Conservation (phyloP, 2,329 filamentous ascomycete genomes). For the Stagonosporopsis cucurbitacearum region DNA sequence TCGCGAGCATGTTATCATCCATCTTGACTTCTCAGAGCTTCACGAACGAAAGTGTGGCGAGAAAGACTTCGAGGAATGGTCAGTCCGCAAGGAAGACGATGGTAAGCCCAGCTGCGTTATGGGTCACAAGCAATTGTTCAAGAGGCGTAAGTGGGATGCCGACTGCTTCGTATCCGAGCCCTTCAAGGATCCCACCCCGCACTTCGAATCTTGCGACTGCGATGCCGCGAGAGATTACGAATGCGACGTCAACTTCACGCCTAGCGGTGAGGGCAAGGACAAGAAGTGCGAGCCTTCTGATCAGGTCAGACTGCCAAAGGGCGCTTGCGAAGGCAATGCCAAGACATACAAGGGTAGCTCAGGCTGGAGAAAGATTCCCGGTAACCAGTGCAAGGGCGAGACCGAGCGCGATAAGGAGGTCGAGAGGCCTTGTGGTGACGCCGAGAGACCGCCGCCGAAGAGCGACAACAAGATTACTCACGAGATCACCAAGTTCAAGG, state of each 20-base stretch:
- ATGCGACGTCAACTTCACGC: conserved; percentile 91
- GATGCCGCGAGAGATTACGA: conserved; percentile 81
- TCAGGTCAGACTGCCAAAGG: conserved; percentile 70
- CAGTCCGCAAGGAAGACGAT: conserved; percentile 79
- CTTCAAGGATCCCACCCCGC: conserved; percentile 77
- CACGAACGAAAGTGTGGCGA: conserved; percentile 80
- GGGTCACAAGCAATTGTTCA: conserved; percentile 91
- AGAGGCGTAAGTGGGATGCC: conserved; percentile 81
- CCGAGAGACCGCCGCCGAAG: conserved; percentile 58
- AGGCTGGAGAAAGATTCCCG: conserved; percentile 88
- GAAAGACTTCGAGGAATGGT: conserved; percentile 83
- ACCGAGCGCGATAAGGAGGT: conserved; percentile 58
- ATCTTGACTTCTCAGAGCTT: conserved; percentile 83
- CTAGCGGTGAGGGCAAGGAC: conserved; percentile 54
- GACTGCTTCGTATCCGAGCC: conserved; percentile 88
- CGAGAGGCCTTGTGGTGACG: conserved; percentile 77
- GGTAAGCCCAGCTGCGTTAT: conserved; percentile 88
- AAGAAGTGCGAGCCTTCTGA: conserved; percentile 72
- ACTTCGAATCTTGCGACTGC: conserved; percentile 80
- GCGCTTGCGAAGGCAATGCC: conserved; percentile 72
- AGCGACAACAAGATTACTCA: conserved; percentile 72
- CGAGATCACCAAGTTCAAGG: conserved; percentile 68
- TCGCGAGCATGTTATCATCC: conserved; percentile 68
- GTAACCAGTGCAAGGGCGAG: conserved; percentile 56
- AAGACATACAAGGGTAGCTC: conserved; percentile 84